phyloP scores from a whole-genome alignment of 1,139 yeast species.

The Blastobotrys petasosporus region DNA sequence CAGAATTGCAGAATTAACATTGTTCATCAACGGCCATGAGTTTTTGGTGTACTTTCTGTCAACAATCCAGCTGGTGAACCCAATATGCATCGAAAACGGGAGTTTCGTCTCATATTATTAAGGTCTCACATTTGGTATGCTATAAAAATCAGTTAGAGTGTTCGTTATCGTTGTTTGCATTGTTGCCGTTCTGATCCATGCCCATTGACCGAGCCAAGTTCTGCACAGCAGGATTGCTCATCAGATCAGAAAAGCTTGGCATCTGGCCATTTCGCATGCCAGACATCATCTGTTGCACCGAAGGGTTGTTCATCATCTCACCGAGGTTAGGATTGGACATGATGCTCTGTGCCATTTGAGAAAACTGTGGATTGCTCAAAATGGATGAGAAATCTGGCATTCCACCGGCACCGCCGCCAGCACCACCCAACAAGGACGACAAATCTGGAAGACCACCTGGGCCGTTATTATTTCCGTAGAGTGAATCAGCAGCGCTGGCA shows the following conservation, averaged over 20 bases:
- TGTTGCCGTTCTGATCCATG: conserved; percentile 13
- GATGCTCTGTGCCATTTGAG: conserved; percentile 85
- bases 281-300: conserved; percentile 21
- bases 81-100: neutral
- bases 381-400: conserved; percentile 57
- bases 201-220: conserved; percentile 46
- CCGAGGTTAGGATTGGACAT: conserved; percentile 80
- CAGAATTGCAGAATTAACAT: conserved; percentile 27
- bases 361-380: conserved; percentile 80
- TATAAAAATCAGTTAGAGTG: neutral
- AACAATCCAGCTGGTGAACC: too few relatives aligned
- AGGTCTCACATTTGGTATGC: too few relatives aligned
- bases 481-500: conserved; percentile 12
- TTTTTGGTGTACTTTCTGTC: too few relatives aligned
- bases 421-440: conserved; percentile 46
- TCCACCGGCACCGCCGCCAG: conserved; percentile 60
- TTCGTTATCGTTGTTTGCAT: neutral
- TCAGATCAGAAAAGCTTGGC: conserved; percentile 61
- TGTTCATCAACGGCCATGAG: conserved; percentile 22
- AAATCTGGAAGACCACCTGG: conserved; percentile 52
- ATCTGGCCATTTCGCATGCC: conserved; percentile 30
- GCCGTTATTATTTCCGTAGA: conserved; percentile 28
- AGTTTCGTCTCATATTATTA: neutral
- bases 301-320: conserved; percentile 74
- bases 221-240: conserved; percentile 75